Evolutionary conservation across 1,284 basidiomycete species (phyloP).

Genomic region (Taiwanofungus camphoratus): DNA sequence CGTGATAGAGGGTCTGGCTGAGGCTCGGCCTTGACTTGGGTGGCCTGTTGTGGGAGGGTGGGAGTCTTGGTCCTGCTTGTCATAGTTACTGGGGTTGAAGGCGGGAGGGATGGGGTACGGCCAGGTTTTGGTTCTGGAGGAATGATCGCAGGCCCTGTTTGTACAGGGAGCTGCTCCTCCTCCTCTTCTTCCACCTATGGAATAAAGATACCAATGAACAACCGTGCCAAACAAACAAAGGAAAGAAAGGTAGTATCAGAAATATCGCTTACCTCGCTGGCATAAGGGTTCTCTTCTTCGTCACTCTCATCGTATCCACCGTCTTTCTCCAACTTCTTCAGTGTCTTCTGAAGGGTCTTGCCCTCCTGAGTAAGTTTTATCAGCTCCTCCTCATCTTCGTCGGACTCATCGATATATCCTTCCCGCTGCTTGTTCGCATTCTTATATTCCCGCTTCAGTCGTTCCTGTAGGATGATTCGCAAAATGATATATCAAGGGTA

Average conservation of each 20-base stretch:
- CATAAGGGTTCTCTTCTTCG: slow-evolving; percentile 77
- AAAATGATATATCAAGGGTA: too few species aligned
- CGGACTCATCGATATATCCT: slow-evolving; percentile 57
- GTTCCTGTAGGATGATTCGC: slow-evolving; percentile 49
- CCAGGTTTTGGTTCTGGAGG: slow-evolving; percentile 35
- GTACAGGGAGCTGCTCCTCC: slow-evolving; percentile 43
- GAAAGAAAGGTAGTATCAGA: too few species aligned
- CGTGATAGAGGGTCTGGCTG: slow-evolving; percentile 33
- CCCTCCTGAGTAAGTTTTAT: slow-evolving; percentile 59
- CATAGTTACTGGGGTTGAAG: slow-evolving; percentile 17
- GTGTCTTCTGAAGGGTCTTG: slow-evolving; percentile 73
- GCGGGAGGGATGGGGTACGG: slow-evolving; percentile 28
- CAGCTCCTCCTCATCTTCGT: slow-evolving; percentile 61
- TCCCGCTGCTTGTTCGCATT: slow-evolving; percentile 70
- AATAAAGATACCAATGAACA: not conserved
- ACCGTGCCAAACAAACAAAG: slow-evolving; percentile 1
- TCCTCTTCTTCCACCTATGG: slow-evolving; percentile 56
- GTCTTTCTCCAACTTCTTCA: slow-evolving; percentile 69
- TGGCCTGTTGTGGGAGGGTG: slow-evolving; percentile 24
- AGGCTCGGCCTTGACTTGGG: slow-evolving; percentile 26
- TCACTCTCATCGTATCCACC: slow-evolving; percentile 80
- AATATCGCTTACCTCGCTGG: slow-evolving; percentile 53
- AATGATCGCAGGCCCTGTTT: slow-evolving; percentile 55
- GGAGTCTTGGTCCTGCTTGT: slow-evolving; percentile 21
- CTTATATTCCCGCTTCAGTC: slow-evolving; percentile 78